Conservation (phyloP, 2,329 filamentous ascomycete genomes). For the Colletotrichum sp. region DNA sequence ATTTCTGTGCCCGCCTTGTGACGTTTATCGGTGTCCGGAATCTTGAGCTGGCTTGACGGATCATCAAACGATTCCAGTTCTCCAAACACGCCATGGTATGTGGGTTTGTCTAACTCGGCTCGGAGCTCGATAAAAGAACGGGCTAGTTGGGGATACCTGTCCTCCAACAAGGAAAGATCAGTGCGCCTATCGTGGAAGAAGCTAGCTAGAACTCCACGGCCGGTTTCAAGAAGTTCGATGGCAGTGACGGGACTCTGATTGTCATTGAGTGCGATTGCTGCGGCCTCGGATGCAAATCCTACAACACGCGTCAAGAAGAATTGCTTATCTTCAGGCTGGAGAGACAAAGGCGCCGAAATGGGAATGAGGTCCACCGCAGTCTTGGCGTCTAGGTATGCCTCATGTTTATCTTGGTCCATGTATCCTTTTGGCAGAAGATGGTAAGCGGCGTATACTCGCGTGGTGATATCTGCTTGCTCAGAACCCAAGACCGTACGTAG, state of each 20-base stretch:
- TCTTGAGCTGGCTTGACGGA: accelerated
- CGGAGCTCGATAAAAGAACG: not conserved
- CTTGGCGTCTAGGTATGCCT: not conserved
- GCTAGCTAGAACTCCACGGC: constrained; percentile 29
- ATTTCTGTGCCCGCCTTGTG: not conserved
- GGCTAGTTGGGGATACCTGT: not conserved
- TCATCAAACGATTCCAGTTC: not conserved
- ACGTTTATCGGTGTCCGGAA: not conserved
- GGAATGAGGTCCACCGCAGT: not conserved
- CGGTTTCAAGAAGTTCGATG: constrained; percentile 27
- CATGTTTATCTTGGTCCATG: not conserved
- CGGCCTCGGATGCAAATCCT: constrained; percentile 25
- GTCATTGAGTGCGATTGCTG: constrained; percentile 24
- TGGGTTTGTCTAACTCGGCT: not conserved
- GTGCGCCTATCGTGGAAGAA: constrained; percentile 25
- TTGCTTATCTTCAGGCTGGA: constrained; percentile 23
- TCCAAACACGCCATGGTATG: not conserved
- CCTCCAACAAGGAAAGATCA: not conserved
- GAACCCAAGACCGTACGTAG: not conserved
- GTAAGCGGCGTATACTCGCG: not conserved
- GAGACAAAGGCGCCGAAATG: accelerated
- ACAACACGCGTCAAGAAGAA: constrained; percentile 12
- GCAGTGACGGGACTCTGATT: constrained; percentile 9
- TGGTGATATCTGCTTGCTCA: not conserved
- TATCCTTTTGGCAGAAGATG: not conserved